Conservation (phyloP, 495 filamentous ascomycete species). For the Penicillium argentinense region DNA sequence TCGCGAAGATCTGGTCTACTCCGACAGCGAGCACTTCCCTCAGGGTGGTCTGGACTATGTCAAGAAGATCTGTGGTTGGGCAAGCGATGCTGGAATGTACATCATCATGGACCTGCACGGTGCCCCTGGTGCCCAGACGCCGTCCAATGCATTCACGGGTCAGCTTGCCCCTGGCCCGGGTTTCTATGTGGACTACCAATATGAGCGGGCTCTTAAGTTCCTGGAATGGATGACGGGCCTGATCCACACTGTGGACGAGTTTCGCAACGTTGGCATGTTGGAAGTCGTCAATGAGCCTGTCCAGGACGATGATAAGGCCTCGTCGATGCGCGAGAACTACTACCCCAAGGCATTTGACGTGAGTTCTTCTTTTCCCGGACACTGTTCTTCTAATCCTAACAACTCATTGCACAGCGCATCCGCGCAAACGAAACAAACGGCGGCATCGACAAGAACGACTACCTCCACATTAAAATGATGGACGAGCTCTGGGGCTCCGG, state of each 20-base stretch:
- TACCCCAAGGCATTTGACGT: constrained; percentile 50
- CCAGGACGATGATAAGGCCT: constrained; percentile 27
- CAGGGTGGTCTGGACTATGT: constrained; percentile 56
- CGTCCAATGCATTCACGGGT: constrained; percentile 54
- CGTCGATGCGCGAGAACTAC: constrained; percentile 38
- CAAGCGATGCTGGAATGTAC: constrained; percentile 54
- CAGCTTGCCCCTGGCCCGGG: constrained; percentile 47
- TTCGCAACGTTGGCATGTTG: constrained; percentile 58
- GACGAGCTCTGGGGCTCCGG: constrained; percentile 52
- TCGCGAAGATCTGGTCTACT: constrained; percentile 54
- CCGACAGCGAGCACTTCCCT: constrained; percentile 55
- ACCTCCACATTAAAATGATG: constrained; percentile 59
- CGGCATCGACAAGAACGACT: constrained; percentile 33
- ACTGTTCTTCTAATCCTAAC: too few relatives aligned
- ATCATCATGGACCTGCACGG: constrained; percentile 66
- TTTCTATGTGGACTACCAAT: constrained; percentile 57
- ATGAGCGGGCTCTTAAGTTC: constrained; percentile 57
- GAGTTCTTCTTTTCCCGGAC: neutral
- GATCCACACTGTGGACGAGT: constrained; percentile 53
- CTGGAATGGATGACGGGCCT: constrained; percentile 57
- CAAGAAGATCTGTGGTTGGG: constrained; percentile 55
- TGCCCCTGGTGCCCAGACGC: constrained; percentile 57
- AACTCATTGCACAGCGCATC: constrained; percentile 35
- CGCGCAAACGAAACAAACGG: constrained; percentile 43
- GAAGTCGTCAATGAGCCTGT: constrained; percentile 63